Conservation (phyloP, 169 alveolate genomes). For the Neospora caninum region DNA sequence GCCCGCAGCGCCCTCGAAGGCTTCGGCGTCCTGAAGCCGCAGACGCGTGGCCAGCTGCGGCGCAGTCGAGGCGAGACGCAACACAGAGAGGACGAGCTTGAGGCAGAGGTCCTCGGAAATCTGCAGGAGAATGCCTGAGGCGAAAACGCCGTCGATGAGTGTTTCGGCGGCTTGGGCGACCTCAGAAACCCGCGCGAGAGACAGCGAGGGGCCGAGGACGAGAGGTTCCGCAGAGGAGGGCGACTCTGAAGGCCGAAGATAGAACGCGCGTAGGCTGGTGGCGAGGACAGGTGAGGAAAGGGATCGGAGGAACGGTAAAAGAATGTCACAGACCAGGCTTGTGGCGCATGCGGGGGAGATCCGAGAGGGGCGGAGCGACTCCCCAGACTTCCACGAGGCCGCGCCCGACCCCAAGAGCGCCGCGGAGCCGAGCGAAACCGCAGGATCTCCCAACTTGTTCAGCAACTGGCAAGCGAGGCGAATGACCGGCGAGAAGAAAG, state of each 20-base stretch:
- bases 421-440: neutral
- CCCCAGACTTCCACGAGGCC: neutral
- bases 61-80: neutral
- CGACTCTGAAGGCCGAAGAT: neutral
- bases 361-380: neutral
- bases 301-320: neutral
- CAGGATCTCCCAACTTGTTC: neutral
- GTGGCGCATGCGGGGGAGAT: neutral
- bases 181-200: neutral
- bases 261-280: neutral
- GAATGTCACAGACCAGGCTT: neutral
- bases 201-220: neutral
- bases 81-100: neutral
- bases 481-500: neutral
- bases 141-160: neutral
- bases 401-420: neutral
- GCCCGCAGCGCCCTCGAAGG: neutral
- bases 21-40: neutral
- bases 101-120: neutral
- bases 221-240: neutral
- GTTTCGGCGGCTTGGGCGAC: neutral
- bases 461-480: neutral
- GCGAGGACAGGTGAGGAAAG: neutral
- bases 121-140: neutral
- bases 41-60: neutral